Conservation (phyloP, 2,329 filamentous ascomycete genomes). For the Aspergillus arachidicola region DNA sequence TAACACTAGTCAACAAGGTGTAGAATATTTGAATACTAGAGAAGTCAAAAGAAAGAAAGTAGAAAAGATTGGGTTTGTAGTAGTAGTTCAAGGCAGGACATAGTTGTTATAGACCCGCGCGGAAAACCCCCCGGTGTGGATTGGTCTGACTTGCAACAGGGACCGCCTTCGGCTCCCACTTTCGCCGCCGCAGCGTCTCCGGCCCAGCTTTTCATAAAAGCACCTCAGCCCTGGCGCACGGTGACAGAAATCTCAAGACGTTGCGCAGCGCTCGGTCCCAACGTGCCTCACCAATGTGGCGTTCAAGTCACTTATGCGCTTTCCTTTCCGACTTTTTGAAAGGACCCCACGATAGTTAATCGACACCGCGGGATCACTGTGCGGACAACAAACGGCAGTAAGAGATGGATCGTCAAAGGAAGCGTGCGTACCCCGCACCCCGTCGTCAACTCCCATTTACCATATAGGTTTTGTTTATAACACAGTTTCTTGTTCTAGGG, state of each 20-base stretch:
- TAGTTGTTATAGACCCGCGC: not conserved
- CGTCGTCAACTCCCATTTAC: not conserved
- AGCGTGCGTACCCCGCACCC: slow-evolving; percentile 42
- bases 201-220: slow-evolving; percentile 14
- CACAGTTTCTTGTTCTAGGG: slow-evolving; percentile 54
- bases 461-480: slow-evolving; percentile 7
- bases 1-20: not conserved
- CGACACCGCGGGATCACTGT: slow-evolving; percentile 23
- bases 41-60: not conserved
- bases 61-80: no score
- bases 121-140: not conserved
- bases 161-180: slow-evolving; percentile 21
- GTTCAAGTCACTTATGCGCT: slow-evolving; percentile 37
- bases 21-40: not conserved
- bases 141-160: not conserved
- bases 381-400: slow-evolving; percentile 21
- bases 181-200: slow-evolving; percentile 15
- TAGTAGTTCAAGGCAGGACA: not conserved
- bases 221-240: slow-evolving; percentile 3
- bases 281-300: slow-evolving; percentile 40
- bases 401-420: slow-evolving; percentile 53
- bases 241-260: slow-evolving; percentile 11
- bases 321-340: slow-evolving; percentile 40
- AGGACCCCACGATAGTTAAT: slow-evolving; percentile 37
- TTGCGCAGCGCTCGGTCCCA: slow-evolving; percentile 16